Evolutionary conservation across 1,284 basidiomycete species (phyloP).

Genomic region (Mycena sp.): DNA sequence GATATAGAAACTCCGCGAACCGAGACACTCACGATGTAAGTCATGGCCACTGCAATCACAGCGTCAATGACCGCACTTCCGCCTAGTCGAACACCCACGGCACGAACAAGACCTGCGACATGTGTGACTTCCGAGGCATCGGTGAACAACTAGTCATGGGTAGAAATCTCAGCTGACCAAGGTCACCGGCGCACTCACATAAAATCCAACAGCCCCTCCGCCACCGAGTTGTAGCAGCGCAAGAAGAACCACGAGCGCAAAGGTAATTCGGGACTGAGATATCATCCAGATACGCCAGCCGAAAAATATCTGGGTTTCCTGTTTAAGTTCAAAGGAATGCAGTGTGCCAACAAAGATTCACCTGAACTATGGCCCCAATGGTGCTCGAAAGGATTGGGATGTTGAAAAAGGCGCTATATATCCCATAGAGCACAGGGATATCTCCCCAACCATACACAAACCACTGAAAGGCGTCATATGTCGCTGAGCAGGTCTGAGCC

Average conservation of each 20-base stretch:
- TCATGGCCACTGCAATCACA: constrained; percentile 28
- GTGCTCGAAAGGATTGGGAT: constrained; percentile 27
- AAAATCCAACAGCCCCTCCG: constrained; percentile 9
- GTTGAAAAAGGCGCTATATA: constrained; percentile 24
- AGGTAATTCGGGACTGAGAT: constrained; percentile 18
- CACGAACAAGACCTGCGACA: not conserved
- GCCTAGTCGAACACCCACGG: constrained; percentile 23
- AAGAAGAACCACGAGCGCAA: constrained; percentile 11
- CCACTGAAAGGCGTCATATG: constrained; percentile 32
- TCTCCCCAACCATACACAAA: constrained; percentile 32
- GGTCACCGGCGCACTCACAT: constrained; percentile 4
- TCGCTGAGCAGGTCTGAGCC: constrained; percentile 32
- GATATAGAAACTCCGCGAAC: not conserved
- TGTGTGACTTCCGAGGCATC: constrained; percentile 8
- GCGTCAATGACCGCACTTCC: constrained; percentile 24
- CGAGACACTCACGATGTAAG: constrained; percentile 21
- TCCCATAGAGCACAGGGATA: constrained; percentile 8
- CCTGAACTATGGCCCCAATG: constrained; percentile 30
- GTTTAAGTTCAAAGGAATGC: not conserved
- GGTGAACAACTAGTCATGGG: not conserved
- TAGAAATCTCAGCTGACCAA: not conserved
- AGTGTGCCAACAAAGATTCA: not conserved
- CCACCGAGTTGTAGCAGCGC: constrained; percentile 24
- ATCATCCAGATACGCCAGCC: constrained; percentile 31
- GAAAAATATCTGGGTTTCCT: constrained; percentile 23